Evolutionary conservation across 2,329 filamentous ascomycete genomes (phyloP).

Genomic region (Scedosporium aurantiacum): DNA sequence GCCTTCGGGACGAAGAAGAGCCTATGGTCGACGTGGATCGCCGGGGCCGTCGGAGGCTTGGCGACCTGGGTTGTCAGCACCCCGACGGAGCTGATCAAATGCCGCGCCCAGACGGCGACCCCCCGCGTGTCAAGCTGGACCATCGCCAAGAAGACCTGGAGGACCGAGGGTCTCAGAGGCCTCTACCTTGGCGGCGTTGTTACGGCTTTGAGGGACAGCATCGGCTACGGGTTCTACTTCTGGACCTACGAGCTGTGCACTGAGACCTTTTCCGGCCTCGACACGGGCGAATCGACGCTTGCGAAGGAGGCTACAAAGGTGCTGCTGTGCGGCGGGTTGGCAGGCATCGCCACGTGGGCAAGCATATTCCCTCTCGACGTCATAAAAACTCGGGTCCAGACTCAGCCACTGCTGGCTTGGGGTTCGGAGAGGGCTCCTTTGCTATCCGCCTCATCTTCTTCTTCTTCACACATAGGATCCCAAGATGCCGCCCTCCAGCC

Average conservation of each 20-base stretch:
- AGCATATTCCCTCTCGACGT: constrained; percentile 88
- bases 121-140: constrained; percentile 44
- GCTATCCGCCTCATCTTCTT: constrained; percentile 16
- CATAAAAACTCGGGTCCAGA: constrained; percentile 85
- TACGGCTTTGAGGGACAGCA: constrained; percentile 71
- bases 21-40: constrained; percentile 61
- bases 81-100: constrained; percentile 86
- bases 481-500: constrained; percentile 6
- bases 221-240: constrained; percentile 98
- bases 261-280: constrained; percentile 35
- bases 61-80: constrained; percentile 79
- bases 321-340: constrained; percentile 74
- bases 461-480: constrained; percentile 3
- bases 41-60: constrained; percentile 71
- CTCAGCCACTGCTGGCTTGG: constrained; percentile 36
- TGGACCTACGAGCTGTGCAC: constrained; percentile 79
- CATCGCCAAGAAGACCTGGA: constrained; percentile 52
- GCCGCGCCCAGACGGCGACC: constrained; percentile 60
- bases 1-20: constrained; percentile 26
- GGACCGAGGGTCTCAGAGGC: constrained; percentile 49
- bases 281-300: constrained; percentile 13
- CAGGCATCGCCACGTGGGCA: constrained; percentile 79
- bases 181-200: constrained; percentile 73
- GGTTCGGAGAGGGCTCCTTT: constrained; percentile 19
- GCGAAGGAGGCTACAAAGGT: constrained; percentile 47